phyloP scores from a whole-genome alignment of 176 grass and related monocot species.

The Avena sativa region DNA sequence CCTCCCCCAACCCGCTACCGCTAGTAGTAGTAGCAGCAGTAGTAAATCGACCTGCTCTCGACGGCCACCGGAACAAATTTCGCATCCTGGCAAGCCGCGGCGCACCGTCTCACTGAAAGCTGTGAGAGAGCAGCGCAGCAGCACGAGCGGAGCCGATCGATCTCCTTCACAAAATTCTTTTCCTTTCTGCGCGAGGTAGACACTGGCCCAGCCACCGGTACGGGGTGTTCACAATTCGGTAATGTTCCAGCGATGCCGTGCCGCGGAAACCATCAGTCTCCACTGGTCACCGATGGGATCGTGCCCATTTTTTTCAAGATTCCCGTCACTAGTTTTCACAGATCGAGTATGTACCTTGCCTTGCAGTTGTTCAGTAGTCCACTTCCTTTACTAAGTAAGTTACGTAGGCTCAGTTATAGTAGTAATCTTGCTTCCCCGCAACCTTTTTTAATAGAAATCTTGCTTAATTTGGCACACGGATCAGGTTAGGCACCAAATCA shows the following conservation, averaged over 20 bases:
- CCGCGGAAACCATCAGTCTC: slow-evolving; percentile 8
- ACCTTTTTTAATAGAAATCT: neutral
- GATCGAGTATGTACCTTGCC: neutral
- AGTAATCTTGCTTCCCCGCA: slow-evolving; percentile 5
- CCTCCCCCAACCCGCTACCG: neutral
- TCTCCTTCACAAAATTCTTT: neutral
- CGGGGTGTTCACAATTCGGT: slow-evolving; percentile 7
- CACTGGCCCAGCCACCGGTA: neutral
- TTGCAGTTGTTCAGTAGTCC: neutral
- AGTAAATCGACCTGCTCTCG: neutral
- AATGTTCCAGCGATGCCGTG: neutral
- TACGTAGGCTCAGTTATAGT: neutral
- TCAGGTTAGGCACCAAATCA: neutral
- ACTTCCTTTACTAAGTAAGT: neutral
- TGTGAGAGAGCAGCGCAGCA: neutral
- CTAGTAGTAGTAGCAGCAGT: too few relatives aligned
- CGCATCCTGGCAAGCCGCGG: neutral
- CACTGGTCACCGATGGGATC: neutral
- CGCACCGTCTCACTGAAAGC: neutral
- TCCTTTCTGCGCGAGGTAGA: neutral
- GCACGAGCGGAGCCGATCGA: too few relatives aligned
- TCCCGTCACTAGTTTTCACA: neutral
- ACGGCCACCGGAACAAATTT: neutral
- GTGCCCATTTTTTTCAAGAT: neutral
- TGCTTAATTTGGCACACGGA: neutral